Evolutionary conservation across 768 basidiomycete genomes (phyloP).

Genomic region (Suillus plorans): DNA sequence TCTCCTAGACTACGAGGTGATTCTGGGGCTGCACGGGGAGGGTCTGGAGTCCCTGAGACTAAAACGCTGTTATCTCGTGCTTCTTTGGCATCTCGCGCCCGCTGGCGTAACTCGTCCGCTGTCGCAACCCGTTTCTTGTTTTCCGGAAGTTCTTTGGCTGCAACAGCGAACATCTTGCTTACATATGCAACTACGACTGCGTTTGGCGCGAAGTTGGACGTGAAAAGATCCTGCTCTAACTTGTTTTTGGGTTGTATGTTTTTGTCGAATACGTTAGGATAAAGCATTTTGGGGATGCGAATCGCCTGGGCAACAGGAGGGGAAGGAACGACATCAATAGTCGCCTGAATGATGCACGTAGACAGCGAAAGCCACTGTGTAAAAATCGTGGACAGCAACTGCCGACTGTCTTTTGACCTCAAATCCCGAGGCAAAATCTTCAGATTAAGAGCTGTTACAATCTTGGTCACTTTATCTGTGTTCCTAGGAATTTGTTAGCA

Average conservation of each 20-base stretch:
- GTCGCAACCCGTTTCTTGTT: constrained; percentile 75
- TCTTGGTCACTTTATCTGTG: constrained; percentile 85
- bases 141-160: constrained; percentile 79
- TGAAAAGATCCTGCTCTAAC: constrained; percentile 81
- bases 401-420: constrained; percentile 85
- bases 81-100: constrained; percentile 56
- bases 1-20: not conserved
- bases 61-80: constrained; percentile 24
- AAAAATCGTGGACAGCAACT: constrained; percentile 83
- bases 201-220: constrained; percentile 55
- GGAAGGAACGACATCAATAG: constrained; percentile 92
- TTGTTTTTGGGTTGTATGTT: constrained; percentile 67
- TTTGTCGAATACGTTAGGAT: constrained; percentile 70
- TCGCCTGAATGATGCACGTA: constrained; percentile 86
- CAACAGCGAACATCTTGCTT: constrained; percentile 97
- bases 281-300: constrained; percentile 89
- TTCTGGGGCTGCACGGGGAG: constrained; percentile 3
- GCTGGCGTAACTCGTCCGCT: constrained; percentile 78
- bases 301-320: constrained; percentile 78
- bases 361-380: constrained; percentile 96
- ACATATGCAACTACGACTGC: constrained; percentile 82
- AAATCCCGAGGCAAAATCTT: constrained; percentile 88
- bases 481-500: constrained; percentile 53
- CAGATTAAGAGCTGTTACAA: constrained; percentile 76
- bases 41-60: constrained; percentile 8